A percentile compares a stretch with the other conserved stretches of the same genome.
Conservation (phyloP, 768 basidiomycete genomes). For the Lactarius tabidus region DNA sequence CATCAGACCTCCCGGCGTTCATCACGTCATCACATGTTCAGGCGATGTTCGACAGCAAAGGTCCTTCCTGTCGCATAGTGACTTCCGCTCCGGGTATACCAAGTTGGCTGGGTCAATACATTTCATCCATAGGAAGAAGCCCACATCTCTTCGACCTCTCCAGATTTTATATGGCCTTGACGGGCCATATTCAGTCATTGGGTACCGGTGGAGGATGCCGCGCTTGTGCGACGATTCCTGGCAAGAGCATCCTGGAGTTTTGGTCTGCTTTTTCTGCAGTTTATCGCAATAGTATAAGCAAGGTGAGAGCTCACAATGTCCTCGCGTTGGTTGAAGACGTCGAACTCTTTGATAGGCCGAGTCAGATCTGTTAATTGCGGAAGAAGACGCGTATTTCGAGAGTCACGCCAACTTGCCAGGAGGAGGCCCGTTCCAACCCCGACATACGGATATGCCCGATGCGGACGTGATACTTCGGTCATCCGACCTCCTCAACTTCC, state of each 20-base stretch:
- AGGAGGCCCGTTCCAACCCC: no score
- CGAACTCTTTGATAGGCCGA: not conserved
- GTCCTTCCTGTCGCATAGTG: not conserved
- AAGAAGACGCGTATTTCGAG: not conserved
- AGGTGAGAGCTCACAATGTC: not conserved
- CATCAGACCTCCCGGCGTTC: not conserved
- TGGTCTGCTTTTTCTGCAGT: slow-evolving; percentile 1
- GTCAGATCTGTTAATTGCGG: not conserved
- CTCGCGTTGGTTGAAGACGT: not conserved
- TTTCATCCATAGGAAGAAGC: not conserved
- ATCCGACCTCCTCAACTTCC: slow-evolving; percentile 3
- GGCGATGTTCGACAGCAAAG: not conserved
- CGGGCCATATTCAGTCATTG: not conserved
- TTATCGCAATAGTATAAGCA: not conserved
- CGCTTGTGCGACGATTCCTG: not conserved
- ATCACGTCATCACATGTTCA: not conserved
- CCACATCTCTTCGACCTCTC: not conserved
- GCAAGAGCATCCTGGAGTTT: not conserved
- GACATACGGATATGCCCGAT: not conserved
- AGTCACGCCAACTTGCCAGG: not conserved
- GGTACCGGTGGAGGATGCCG: not conserved
- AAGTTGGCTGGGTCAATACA: not conserved
- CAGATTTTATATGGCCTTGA: not conserved
- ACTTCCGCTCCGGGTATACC: not conserved
- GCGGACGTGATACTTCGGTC: slow-evolving; percentile 9